Base-by-base conservation (phyloP, 2,329 filamentous ascomycete genomes). In the Fusarium sp. region DNA sequence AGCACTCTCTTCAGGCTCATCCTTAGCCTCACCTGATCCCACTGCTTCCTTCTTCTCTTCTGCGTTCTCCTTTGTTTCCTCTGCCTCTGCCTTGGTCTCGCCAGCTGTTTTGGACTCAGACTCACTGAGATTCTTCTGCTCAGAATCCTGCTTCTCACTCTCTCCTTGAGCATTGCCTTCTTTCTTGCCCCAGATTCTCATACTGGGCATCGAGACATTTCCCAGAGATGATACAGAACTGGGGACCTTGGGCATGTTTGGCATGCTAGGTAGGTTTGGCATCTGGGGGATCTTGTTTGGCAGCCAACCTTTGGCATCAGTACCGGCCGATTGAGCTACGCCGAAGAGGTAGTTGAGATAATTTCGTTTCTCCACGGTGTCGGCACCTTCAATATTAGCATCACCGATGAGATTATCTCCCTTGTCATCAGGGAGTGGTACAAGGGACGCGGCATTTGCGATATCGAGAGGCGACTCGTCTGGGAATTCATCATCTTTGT, bases 261-360 rank as follows among this genome's bases (percentile, higher is more conserved):
- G 80, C 51, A 79, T 77, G 6, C 55, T 66, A 3, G 80, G 80
- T 24, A 82, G 69, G 6, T 45, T 65, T 12, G 80, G 80, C 69
- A 82, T 80, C 22, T 66, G 72, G 3, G 80, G 79, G 59, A 81
- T 78, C 70, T 80, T 85, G 54, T 77, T 78, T 6, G 84, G 85
- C 46, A 84, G 78, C 74, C 82, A 86, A 0, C 82, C 82, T 55
- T 80, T 82, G 6, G 85, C 78, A 2, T 71, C 71, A 6, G 82
- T 82, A 5, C 85, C 83, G 0, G 85, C 81, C 41, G 85, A 81
- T 63, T 86, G 82, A 1, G 85, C 84, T 6, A 87, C 79, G 3
- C 76, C 75, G 72, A 87, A 84, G 3, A 87, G 80, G 56, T 87
- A 83, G 27, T 82, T 80, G 71, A 86, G 79, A 70, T 87, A 87